Evolutionary conservation across 495 filamentous ascomycete genomes (phyloP), one percentile per base, ranked within the genome.

Genomic region (Xylaria nigripes): DNA sequence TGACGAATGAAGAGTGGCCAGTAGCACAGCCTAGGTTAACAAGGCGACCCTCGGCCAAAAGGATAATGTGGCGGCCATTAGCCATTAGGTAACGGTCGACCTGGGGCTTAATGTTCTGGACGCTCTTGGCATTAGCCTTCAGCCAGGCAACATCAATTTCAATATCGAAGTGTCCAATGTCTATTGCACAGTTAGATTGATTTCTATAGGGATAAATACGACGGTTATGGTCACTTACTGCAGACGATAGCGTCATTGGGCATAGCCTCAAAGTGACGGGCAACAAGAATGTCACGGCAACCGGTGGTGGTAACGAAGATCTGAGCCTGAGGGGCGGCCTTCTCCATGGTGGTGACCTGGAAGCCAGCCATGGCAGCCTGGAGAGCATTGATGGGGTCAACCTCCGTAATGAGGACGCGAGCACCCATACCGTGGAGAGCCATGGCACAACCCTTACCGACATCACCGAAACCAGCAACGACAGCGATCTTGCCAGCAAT

Each of bases 131-230:
- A 73, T 95, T 97, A 72, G 84, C 83, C 88, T 98, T 97, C 72
- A 98, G 79, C 94, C 94, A 98, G 57, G 93, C 93, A 76, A 98
- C 93, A 75, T 98, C 93, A 68, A 98, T 98, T 78, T 98, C 93
- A 65, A 96, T 94, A 72, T 98, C 93, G 76, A 98, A 98, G 81
- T 98, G 93, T 70, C 93, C 93, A 76, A 98, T 98, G 81, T 98
- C 87, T 90, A 57, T 10, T 15, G 46, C 23, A 51, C 24, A 50
- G 25, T 62, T 44, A 64, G 67, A 10, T 42, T 50, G 38, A n/a
- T n/a, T n/a, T n/a, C 6, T 5, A 24, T 23, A 42, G 30, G n/a
- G 25, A 8, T 8, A 13, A 32, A 43, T 25, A 36, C 15, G 34
- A n/a, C 10, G 7, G 9, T 9, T 27, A 5, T 13, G 16, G 59